A percentile compares a stretch with the other conserved stretches of the same genome.
These are phyloP conservation scores for Fagus crenata DNA, from an alignment of 306 rosid genomes.

Conservation along the genomic window DNA sequence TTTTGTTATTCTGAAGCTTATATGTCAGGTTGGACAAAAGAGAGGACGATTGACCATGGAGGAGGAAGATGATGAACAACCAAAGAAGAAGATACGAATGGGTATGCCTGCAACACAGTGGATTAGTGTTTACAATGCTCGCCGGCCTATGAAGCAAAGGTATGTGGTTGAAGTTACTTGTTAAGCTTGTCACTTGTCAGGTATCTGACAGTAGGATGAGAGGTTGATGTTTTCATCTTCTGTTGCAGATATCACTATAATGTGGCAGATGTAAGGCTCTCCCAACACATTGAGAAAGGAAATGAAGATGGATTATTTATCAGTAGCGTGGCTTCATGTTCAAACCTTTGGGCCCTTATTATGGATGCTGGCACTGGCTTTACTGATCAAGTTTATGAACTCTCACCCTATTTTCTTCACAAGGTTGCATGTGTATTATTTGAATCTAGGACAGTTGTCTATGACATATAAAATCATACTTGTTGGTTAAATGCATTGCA, in stretches of 20 bases:
- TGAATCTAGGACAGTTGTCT: neutral
- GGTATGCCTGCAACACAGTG: conserved; percentile 86
- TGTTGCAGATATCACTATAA: conserved; percentile 82
- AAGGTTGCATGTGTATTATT: conserved; percentile 48
- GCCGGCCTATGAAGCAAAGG: conserved; percentile 94
- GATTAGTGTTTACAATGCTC: conserved; percentile 84
- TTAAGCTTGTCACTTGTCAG: neutral
- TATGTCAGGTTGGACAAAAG: conserved; percentile 62
- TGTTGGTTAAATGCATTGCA: neutral
- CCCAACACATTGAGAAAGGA: conserved; percentile 85
- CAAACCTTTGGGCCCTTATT: conserved; percentile 83
- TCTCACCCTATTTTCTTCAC: conserved; percentile 69
- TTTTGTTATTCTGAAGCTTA: conserved; percentile 54
- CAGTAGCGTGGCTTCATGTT: conserved; percentile 67
- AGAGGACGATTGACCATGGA: conserved; percentile 66
- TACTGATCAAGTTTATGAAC: conserved; percentile 73
- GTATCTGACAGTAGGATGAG: neutral
- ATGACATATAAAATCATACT: neutral
- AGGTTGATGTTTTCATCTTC: conserved; percentile 22
- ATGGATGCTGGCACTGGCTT: conserved; percentile 99
- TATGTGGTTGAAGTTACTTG: conserved; percentile 21
- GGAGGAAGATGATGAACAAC: conserved; percentile 70
- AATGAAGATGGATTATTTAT: conserved; percentile 81
- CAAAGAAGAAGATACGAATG: conserved; percentile 79
- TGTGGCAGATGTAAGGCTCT: conserved; percentile 74